A percentile compares a stretch with the other conserved stretches of the same genome.
phyloP scores from a whole-genome alignment of 148 eudicot genomes.

The Rhododendron molle region DNA sequence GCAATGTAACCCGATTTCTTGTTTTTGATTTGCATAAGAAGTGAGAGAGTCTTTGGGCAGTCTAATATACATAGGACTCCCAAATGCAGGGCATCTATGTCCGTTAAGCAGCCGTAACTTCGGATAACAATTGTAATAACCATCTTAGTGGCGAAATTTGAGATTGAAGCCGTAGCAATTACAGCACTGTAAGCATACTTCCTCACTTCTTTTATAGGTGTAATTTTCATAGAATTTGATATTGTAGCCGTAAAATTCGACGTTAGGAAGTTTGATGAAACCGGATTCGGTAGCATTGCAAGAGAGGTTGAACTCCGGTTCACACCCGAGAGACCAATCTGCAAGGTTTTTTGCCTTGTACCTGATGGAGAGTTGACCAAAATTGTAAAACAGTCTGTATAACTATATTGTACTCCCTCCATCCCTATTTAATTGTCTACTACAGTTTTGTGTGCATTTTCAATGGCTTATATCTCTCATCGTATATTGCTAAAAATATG shows the following conservation, averaged over 20 bases:
- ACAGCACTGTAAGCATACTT: constrained; percentile 13
- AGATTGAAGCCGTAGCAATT: constrained; percentile 28
- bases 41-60: not conserved
- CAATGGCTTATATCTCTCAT: too few species aligned
- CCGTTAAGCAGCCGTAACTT: constrained; percentile 30
- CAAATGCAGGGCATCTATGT: not conserved
- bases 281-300: not conserved
- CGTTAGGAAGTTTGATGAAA: constrained; percentile 14
- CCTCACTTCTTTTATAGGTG: constrained; percentile 18
- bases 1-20: constrained; percentile 15
- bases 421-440: too few species aligned
- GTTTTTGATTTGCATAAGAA: not conserved
- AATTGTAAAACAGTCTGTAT: too few species aligned
- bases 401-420: too few species aligned
- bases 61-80: constrained; percentile 13
- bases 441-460: too few species aligned
- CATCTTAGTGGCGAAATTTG: not conserved
- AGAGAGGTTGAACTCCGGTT: constrained; percentile 9
- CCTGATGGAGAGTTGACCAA: not conserved
- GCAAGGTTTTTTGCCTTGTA: constrained; percentile 18
- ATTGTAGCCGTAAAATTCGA: constrained; percentile 27
- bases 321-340: constrained; percentile 40
- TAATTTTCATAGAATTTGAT: not conserved
- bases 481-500: too few species aligned
- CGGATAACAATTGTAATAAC: constrained; percentile 14